These are phyloP conservation scores for Hypoxylon sp. DNA, from an alignment of 2,329 filamentous ascomycete genomes.

Conservation along the genomic window DNA sequence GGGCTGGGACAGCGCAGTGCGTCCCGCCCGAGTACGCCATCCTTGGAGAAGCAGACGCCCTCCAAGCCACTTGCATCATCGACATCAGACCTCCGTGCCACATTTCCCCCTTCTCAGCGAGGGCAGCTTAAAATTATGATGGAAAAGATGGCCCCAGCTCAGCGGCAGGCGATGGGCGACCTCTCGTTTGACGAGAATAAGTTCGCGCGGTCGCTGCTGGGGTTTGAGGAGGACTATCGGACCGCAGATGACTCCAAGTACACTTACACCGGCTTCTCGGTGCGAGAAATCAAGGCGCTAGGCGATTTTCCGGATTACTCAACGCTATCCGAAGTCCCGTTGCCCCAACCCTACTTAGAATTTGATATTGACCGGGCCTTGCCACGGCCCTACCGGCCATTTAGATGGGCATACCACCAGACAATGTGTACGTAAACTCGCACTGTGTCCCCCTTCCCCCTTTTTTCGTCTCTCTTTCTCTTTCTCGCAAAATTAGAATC, in stretches of 20 bases:
- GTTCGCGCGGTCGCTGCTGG: conserved; percentile 51
- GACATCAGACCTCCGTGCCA: conserved; percentile 38
- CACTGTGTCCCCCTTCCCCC: too few species aligned
- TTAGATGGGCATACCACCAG: conserved; percentile 88
- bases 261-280: conserved; percentile 78
- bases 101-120: conserved; percentile 48
- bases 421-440: conserved; percentile 81
- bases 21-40: conserved; percentile 44
- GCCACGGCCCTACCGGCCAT: conserved; percentile 83
- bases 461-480: too few species aligned
- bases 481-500: background rate
- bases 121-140: conserved; percentile 43
- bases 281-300: conserved; percentile 76
- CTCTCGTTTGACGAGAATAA: conserved; percentile 42
- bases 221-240: conserved; percentile 56
- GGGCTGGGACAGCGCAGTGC: conserved; percentile 34
- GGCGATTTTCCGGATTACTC: conserved; percentile 87
- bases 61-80: conserved; percentile 47
- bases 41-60: conserved; percentile 47
- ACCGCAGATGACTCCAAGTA: conserved; percentile 59
- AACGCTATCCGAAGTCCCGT: conserved; percentile 78
- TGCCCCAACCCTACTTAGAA: conserved; percentile 72
- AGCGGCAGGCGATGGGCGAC: conserved; percentile 42
- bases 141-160: conserved; percentile 33
- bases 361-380: conserved; percentile 79